Conservation (phyloP, 192 early-diverging fungal species). For the Umbelopsis ramanniana region DNA sequence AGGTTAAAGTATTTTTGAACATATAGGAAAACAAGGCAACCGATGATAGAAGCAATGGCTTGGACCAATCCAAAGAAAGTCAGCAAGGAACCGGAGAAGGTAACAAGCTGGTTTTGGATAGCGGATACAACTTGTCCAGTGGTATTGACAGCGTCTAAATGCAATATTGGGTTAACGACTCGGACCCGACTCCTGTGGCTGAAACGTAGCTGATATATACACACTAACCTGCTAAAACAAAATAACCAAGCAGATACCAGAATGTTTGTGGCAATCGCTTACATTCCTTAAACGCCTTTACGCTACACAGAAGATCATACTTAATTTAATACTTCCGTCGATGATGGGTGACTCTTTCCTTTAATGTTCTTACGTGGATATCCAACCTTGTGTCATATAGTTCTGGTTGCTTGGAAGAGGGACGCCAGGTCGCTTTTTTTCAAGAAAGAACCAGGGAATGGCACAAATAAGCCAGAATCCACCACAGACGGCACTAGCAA, state of each 20-base stretch:
- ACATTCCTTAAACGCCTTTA: constrained; percentile 34
- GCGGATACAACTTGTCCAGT: constrained; percentile 34
- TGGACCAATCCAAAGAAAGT: constrained; percentile 40
- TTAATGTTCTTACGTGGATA: background rate
- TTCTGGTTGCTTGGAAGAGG: constrained; percentile 39
- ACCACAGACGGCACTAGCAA: constrained; percentile 39
- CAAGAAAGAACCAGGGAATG: constrained; percentile 43
- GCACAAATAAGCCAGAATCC: constrained; percentile 43
- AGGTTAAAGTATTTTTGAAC: constrained; percentile 40
- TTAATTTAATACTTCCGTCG: background rate
- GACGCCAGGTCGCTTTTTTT: constrained; percentile 46
- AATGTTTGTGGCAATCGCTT: constrained; percentile 43
- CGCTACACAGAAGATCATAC: background rate
- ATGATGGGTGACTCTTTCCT: background rate
- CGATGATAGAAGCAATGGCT: constrained; percentile 42
- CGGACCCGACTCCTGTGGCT: background rate
- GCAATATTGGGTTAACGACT: background rate
- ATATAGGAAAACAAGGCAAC: constrained; percentile 43
- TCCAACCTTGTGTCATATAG: constrained; percentile 39
- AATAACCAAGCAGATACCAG: constrained; percentile 45
- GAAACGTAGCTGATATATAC: background rate
- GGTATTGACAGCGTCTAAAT: constrained; percentile 39
- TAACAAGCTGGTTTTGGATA: constrained; percentile 37
- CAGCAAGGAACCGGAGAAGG: constrained; percentile 25
- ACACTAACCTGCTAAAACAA: constrained; percentile 34